Evolutionary conservation across 306 rosid genomes (phyloP).

Genomic region (Citrullus colocynthis): DNA sequence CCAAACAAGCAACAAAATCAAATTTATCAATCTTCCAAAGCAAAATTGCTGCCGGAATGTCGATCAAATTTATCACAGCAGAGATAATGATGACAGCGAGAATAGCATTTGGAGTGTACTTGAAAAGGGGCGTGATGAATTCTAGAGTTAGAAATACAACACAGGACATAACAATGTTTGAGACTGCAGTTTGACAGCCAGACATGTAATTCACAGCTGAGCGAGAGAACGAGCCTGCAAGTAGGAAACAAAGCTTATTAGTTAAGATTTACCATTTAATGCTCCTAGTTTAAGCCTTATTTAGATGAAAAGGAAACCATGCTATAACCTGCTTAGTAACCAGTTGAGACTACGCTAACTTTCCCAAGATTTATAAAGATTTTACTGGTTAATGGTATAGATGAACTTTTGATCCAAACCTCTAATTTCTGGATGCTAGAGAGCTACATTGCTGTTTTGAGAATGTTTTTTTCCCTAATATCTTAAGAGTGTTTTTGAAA

Average conservation of each 20-base stretch:
- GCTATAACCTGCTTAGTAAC: neutral
- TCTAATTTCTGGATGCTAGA: neutral
- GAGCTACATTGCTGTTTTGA: neutral
- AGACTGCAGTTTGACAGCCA: conserved; percentile 82
- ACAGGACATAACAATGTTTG: conserved; percentile 77
- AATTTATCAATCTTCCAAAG: conserved; percentile 90
- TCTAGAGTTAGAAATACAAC: conserved; percentile 69
- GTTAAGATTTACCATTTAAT: conserved; percentile 6
- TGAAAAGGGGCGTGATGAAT: conserved; percentile 82
- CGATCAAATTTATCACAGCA: conserved; percentile 78
- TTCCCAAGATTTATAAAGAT: neutral
- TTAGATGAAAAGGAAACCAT: neutral
- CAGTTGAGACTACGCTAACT: neutral
- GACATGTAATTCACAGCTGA: conserved; percentile 92
- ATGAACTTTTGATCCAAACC: neutral
- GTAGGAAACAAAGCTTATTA: conserved; percentile 9
- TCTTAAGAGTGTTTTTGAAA: neutral
- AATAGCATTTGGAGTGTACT: conserved; percentile 91
- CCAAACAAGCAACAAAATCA: conserved; percentile 89
- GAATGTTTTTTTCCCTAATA: neutral
- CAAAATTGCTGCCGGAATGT: conserved; percentile 67
- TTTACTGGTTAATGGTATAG: neutral
- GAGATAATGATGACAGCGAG: conserved; percentile 80
- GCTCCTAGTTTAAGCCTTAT: neutral
- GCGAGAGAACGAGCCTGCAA: conserved; percentile 89